Evolutionary conservation across 768 basidiomycete genomes (phyloP), one percentile per base, ranked within the genome.

Genomic region (Lentinula lateritia): DNA sequence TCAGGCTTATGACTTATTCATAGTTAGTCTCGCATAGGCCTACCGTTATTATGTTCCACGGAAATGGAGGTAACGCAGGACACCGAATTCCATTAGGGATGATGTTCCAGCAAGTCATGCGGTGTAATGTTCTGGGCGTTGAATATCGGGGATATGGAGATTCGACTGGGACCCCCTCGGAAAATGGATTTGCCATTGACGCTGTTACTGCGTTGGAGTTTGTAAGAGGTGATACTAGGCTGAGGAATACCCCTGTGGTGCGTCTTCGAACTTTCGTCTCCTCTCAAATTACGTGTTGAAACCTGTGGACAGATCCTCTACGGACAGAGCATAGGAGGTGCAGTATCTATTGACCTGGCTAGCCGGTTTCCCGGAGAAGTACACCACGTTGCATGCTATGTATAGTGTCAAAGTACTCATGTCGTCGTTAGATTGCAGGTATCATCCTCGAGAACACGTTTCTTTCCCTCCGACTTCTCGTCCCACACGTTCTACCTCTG

Each of bases 391-490:
- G 7, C 20, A 18, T 10, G 20, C 7, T 45, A 15, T 45, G 6
- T 6, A 5, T 20, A 18, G 6, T 23, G 16, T 48, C 0, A 16
- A 43, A 48, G 7, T 23, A 48, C 46, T 48, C 20, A 48, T 18
- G 20, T n/a, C 23, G 46, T 9, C 46, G 6, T 20, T 64, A 93
- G 89, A 85, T 96, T 60, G 61, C 77, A 20, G 94, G 89, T 0
- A 78, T 98, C 15, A 83, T 97, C 58, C 80, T 98, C 62, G 95
- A 98, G 77, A 98, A 98, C 72, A 96, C 95, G 0, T 97, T 97
- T 72, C 84, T 89, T 41, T 93, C 90, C 42, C 82, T 98, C 23
- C 89, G 83, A 0, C 76, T 80, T 53, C 83, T 96, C 16, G 84
- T 97, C 20, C 95, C 93, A 0, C 78, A 85, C 63, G 84, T 89